These are phyloP conservation scores for Ogataea salicorniae DNA, from an alignment of 805 yeast species.

Conservation along the genomic window DNA sequence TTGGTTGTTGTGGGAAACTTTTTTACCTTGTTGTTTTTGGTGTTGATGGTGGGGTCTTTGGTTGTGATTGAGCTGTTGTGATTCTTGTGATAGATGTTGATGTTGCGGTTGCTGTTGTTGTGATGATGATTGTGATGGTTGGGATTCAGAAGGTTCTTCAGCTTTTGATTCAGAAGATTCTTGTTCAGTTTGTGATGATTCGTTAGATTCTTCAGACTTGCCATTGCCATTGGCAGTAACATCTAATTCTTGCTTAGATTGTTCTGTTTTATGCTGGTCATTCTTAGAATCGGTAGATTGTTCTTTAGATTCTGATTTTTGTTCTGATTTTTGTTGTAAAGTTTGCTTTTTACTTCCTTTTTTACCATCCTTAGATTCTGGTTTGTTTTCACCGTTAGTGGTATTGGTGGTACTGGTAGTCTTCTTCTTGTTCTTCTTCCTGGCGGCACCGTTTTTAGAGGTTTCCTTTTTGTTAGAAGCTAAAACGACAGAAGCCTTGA, in stretches of 20 bases:
- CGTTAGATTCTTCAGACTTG: no score
- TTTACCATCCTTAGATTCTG: slow-evolving; percentile 3
- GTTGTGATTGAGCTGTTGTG: background rate
- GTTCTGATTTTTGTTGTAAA: slow-evolving; percentile 1
- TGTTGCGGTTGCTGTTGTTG: slow-evolving; percentile 2
- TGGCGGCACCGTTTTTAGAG: slow-evolving; percentile 9
- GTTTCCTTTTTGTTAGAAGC: slow-evolving; percentile 21
- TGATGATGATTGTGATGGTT: background rate
- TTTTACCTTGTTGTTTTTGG: background rate
- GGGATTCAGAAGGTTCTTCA: background rate
- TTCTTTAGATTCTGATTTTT: background rate
- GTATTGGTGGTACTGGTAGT: background rate
- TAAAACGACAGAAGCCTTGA: slow-evolving; percentile 47
- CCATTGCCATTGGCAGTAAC: background rate
- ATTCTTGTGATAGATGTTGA: background rate
- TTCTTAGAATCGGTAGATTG: no score
- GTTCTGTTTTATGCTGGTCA: no score
- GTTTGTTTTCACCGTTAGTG: slow-evolving; percentile 4
- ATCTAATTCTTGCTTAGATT: background rate
- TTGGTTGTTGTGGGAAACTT: background rate
- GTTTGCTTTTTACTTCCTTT: slow-evolving; percentile 1
- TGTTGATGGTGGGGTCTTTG: background rate
- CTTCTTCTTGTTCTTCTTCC: slow-evolving; percentile 22
- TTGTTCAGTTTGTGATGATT: background rate
- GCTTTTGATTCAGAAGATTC: background rate